These are phyloP conservation scores for Trypethelium eluteriae DNA, from an alignment of 495 filamentous ascomycete species.

Conservation along the genomic window DNA sequence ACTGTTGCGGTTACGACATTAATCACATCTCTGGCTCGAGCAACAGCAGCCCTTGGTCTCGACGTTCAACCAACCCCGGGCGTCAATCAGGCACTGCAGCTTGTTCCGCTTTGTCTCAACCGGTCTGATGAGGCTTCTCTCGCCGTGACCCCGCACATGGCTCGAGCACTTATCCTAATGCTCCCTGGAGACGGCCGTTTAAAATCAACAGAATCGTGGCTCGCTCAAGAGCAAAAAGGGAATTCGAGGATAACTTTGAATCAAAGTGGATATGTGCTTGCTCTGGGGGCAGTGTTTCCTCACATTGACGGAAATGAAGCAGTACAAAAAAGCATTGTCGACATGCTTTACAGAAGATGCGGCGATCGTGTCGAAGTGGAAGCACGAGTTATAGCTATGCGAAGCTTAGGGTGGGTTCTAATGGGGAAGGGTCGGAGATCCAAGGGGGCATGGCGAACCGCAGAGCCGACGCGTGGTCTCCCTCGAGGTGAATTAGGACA, in stretches of 20 bases:
- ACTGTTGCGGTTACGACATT: slow-evolving; percentile 7
- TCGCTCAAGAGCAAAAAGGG: neutral
- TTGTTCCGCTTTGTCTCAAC: slow-evolving; percentile 4
- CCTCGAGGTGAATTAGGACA: slow-evolving; percentile 12
- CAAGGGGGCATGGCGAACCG: neutral
- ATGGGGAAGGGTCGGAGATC: slow-evolving; percentile 15
- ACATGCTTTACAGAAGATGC: slow-evolving; percentile 23
- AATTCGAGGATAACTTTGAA: neutral
- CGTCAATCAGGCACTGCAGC: neutral
- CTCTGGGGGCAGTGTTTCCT: neutral
- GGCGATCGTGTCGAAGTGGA: slow-evolving; percentile 23
- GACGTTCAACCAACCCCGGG: neutral
- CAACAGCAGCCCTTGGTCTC: neutral
- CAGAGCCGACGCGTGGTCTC: neutral
- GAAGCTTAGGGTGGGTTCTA: slow-evolving; percentile 11
- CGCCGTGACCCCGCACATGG: neutral
- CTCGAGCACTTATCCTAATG: neutral
- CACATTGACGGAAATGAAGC: neutral
- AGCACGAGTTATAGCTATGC: slow-evolving; percentile 22
- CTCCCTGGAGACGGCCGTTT: neutral
- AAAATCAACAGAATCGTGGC: neutral
- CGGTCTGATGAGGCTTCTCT: neutral
- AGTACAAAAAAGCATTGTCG: slow-evolving; percentile 16
- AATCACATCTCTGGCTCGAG: neutral
- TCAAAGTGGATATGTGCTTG: slow-evolving; percentile 6